Percentiles rank a stretch among this genome's conserved stretches.
phyloP scores from a whole-genome alignment of 805 yeast species.

The Kuraishia piskuri region DNA sequence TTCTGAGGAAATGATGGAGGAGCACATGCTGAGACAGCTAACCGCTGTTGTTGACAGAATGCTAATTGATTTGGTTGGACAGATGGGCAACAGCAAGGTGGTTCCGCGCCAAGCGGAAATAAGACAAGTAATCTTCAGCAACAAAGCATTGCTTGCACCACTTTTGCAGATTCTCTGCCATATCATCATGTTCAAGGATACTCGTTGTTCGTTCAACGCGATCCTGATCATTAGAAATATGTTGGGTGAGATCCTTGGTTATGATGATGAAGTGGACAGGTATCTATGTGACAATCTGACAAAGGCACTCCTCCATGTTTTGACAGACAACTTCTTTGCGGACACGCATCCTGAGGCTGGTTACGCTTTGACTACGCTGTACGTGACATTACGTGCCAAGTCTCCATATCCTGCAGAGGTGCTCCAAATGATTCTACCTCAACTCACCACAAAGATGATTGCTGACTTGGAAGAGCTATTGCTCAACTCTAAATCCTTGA shows the following conservation, averaged over 20 bases:
- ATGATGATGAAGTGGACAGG: constrained; percentile 69
- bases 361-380: constrained; percentile 74
- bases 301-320: constrained; percentile 57
- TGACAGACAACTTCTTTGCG: constrained; percentile 66
- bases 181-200: constrained; percentile 75
- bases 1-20: constrained; percentile 98
- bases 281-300: constrained; percentile 58
- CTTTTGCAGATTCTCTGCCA: constrained; percentile 68
- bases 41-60: constrained; percentile 87
- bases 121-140: constrained; percentile 55
- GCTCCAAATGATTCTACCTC: constrained; percentile 44
- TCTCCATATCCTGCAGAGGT: constrained; percentile 61
- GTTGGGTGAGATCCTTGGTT: constrained; percentile 56
- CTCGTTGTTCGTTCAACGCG: constrained; percentile 88
- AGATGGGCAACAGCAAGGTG: constrained; percentile 39
- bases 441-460: constrained; percentile 47
- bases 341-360: constrained; percentile 92
- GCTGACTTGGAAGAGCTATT: constrained; percentile 56
- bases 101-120: constrained; percentile 57
- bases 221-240: constrained; percentile 72
- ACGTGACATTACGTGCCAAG: constrained; percentile 62
- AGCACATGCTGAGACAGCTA: constrained; percentile 83
- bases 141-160: constrained; percentile 65
- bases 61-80: constrained; percentile 82
- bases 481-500: constrained; percentile 54